Conservation (phyloP, 192 early-diverging fungal genomes). For the Coemansia sp. region DNA sequence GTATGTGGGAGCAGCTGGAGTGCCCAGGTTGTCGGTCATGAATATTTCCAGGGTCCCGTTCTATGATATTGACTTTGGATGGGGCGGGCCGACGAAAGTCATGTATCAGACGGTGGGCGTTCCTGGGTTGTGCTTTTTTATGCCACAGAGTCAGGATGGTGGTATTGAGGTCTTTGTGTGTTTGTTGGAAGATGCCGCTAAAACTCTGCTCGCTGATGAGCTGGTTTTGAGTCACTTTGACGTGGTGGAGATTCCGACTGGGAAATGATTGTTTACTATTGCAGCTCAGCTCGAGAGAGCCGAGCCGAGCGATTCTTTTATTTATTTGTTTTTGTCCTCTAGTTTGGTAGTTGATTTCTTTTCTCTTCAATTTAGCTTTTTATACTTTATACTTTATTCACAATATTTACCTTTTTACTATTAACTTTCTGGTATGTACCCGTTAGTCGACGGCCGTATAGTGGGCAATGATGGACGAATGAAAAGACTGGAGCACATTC, state of each 20-base stretch:
- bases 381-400: neutral
- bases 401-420: neutral
- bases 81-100: slow-evolving; percentile 14
- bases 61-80: slow-evolving; percentile 32
- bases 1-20: slow-evolving; percentile 7
- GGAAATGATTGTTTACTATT: neutral
- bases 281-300: neutral
- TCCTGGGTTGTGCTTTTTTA: slow-evolving; percentile 12
- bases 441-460: neutral
- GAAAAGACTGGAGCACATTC: neutral
- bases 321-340: neutral
- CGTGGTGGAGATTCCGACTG: neutral
- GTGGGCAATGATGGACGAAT: neutral
- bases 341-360: neutral
- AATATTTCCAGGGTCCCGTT: slow-evolving; percentile 21
- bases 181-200: neutral
- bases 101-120: neutral
- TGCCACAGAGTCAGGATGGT: slow-evolving; percentile 5
- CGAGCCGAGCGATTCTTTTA: neutral
- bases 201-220: neutral
- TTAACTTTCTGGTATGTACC: neutral
- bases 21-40: slow-evolving; percentile 4
- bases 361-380: neutral
- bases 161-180: slow-evolving; percentile 22
- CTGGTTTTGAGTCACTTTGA: slow-evolving; percentile 21